Base-by-base conservation (phyloP, 1,284 basidiomycete genomes). In the Lentinus polychrous region DNA sequence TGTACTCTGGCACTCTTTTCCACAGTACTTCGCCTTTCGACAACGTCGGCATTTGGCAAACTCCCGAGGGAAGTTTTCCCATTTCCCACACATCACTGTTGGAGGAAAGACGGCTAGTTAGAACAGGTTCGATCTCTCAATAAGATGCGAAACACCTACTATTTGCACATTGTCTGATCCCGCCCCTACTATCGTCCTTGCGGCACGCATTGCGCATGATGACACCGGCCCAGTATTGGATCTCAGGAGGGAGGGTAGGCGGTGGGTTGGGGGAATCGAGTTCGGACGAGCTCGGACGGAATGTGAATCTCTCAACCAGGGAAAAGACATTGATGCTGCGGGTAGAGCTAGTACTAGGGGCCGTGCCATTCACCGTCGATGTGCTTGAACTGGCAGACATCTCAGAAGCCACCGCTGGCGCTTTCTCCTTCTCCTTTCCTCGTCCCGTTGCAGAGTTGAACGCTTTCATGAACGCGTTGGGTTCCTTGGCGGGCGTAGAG, bases 201-300 rank as follows among this genome's bases (percentile, higher is more conserved):
- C 95, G 76, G 69, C 95, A 99, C 6, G 96, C 95, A 64, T 99
- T 99, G 46, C 96, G 80, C 95, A 99, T 99, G 61, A 98, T 97
- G 11, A 98, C 95, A 2, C 94, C 94, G 0, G 95, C 95, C 96
- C 95, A 99, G 63, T 97, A 98, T 69, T 98, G 93, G 45, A 99
- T 96, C 66, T 98, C 94, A 18, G 76, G 75, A 0, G 94, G 92
- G 4, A 98, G 73, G 49, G 75, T 73, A 3, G 83, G 83, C 12
- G 83, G 82, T 0, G 81, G 83, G 54, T 81, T 81, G 6, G 79
- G 78, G 51, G 91, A 70, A 56, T 84, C 79, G 23, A 78, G 77
- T 62, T 94, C 90, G 1, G 82, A 81, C 17, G 87, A 82, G 45
- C 89, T 89, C 0, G 93, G 89, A 41, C 92, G 82, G 71, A 94